Conservation (phyloP, 441 rosid genomes). For the Viola pubescens region DNA sequence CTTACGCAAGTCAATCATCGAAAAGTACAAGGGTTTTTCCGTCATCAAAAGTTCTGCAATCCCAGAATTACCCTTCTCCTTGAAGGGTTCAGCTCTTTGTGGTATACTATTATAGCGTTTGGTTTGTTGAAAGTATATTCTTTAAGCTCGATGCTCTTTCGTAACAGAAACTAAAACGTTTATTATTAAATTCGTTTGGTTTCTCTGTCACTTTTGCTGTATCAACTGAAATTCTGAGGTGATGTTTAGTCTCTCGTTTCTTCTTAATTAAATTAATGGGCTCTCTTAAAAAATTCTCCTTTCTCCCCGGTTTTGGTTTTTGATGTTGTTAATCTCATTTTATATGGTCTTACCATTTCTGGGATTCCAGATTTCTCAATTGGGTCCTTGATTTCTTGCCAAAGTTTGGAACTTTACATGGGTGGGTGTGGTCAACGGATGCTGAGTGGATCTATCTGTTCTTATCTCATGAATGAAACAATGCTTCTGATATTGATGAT, state of each 20-base stretch:
- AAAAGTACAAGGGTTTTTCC: conserved; percentile 23
- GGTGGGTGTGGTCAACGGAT: conserved; percentile 4
- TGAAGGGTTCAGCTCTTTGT: background rate
- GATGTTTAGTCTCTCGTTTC: background rate
- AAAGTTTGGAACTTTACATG: conserved; percentile 1
- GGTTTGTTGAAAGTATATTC: conserved; percentile 34
- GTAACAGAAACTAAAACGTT: conserved; percentile 8
- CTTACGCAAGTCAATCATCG: conserved; percentile 14
- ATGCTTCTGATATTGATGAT: too few species aligned
- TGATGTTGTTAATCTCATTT: background rate
- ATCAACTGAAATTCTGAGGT: conserved; percentile 4
- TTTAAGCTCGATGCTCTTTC: background rate
- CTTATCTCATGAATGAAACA: background rate
- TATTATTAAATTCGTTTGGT: conserved; percentile 1
- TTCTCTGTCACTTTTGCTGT: conserved; percentile 6
- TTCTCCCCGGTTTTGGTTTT: background rate
- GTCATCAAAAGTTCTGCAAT: conserved; percentile 10
- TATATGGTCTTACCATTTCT: background rate
- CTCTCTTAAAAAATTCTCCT: background rate
- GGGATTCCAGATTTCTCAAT: background rate
- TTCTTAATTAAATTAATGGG: background rate
- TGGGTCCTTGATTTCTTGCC: background rate
- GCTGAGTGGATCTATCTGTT: conserved; percentile 11
- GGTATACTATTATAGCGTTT: background rate
- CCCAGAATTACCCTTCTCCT: conserved; percentile 25